Percentiles rank a stretch among this genome's conserved stretches.
These are phyloP conservation scores for Heimioporus retisporus DNA, from an alignment of 1,284 basidiomycete genomes.

Conservation along the genomic window DNA sequence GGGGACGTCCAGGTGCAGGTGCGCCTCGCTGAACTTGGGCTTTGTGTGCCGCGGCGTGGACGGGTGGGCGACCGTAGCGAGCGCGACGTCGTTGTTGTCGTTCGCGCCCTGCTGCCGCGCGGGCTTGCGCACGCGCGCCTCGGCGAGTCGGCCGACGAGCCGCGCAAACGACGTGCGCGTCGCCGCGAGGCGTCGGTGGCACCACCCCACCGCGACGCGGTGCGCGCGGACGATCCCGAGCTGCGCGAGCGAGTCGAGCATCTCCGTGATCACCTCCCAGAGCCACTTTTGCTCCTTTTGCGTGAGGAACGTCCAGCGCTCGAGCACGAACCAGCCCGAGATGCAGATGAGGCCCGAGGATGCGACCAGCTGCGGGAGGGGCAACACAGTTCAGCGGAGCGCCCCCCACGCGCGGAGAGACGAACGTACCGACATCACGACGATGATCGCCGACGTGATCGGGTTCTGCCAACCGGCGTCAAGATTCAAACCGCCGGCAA, in stretches of 20 bases:
- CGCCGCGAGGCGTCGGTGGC: slow-evolving; percentile 22
- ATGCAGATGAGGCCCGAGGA: slow-evolving; percentile 84
- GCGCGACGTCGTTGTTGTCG: not conserved
- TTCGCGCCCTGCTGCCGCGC: not conserved
- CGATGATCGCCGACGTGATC: slow-evolving; percentile 73
- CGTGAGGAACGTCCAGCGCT: slow-evolving; percentile 74
- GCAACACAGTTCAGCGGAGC: no score
- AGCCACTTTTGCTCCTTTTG: slow-evolving; percentile 83
- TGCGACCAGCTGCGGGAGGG: no score
- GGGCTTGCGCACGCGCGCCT: slow-evolving; percentile 2
- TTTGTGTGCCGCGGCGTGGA: slow-evolving; percentile 18
- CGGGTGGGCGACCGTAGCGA: no score
- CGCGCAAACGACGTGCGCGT: slow-evolving; percentile 19
- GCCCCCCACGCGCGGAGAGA: no score
- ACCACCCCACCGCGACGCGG: slow-evolving; percentile 34
- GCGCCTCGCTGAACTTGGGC: slow-evolving; percentile 17
- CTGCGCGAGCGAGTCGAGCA: slow-evolving; percentile 52
- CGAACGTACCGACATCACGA: slow-evolving; percentile 68
- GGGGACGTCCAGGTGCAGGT: slow-evolving; percentile 33
- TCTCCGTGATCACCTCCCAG: slow-evolving; percentile 68
- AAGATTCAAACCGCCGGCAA: no score
- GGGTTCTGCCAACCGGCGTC: slow-evolving; percentile 51
- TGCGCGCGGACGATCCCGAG: slow-evolving; percentile 49
- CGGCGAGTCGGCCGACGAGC: slow-evolving; percentile 24
- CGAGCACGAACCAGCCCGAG: slow-evolving; percentile 80